Percentiles rank a stretch among this genome's conserved stretches.
phyloP scores from a whole-genome alignment of 2,329 filamentous ascomycete genomes.

The Colletotrichum neosansevieriae region DNA sequence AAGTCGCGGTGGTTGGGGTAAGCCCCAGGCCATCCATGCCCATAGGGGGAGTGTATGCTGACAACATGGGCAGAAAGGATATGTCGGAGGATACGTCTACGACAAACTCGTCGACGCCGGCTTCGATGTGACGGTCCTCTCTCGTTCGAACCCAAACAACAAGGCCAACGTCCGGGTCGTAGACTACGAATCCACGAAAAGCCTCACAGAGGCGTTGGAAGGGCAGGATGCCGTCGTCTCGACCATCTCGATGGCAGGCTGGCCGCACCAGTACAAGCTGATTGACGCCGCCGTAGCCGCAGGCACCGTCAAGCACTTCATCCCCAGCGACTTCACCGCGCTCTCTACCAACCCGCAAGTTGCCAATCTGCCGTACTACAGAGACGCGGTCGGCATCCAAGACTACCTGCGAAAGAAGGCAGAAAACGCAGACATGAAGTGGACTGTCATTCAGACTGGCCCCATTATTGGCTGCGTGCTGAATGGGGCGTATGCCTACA shows the following conservation, averaged over 20 bases:
- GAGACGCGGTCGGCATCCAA: constrained; percentile 38
- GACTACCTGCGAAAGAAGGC: constrained; percentile 27
- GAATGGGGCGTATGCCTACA: constrained; percentile 4
- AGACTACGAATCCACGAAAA: constrained; percentile 53
- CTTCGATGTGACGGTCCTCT: constrained; percentile 56
- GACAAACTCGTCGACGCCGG: constrained; percentile 16
- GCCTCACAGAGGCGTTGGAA: constrained; percentile 63
- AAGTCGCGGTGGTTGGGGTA: constrained; percentile 11
- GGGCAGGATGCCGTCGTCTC: constrained; percentile 69
- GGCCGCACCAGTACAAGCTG: constrained; percentile 61
- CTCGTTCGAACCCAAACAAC: constrained; percentile 50
- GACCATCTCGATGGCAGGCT: constrained; percentile 52
- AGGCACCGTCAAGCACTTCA: constrained; percentile 63
- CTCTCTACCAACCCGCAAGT: constrained; percentile 34
- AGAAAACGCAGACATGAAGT: constrained; percentile 41
- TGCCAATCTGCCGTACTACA: constrained; percentile 40
- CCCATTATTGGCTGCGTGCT: constrained; percentile 51
- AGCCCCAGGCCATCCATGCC: neutral
- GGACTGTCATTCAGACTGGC: constrained; percentile 56
- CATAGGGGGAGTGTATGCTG: no score
- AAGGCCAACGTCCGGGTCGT: constrained; percentile 49
- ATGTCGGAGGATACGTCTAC: constrained; percentile 15
- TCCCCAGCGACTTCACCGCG: constrained; percentile 63
- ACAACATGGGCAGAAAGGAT: constrained; percentile 15
- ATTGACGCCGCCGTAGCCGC: constrained; percentile 66